Evolutionary conservation across 495 filamentous ascomycete species (phyloP).

Genomic region (Aspergillus mulundensis): DNA sequence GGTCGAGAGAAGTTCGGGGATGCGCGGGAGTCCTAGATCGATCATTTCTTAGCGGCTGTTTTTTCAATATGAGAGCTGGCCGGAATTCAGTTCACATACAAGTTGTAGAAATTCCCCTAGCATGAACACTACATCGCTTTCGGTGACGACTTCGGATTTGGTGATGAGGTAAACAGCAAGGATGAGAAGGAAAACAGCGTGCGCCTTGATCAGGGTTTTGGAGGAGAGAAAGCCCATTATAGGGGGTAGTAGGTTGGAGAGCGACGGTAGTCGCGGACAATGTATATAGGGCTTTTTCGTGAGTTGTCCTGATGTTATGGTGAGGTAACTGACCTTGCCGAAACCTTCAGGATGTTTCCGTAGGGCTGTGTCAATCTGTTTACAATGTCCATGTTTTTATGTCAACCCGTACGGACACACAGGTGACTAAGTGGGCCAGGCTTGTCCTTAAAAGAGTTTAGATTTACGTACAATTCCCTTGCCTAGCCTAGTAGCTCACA

Average conservation of each 20-base stretch:
- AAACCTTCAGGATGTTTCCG: too few relatives aligned
- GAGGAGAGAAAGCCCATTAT: slow-evolving; percentile 76
- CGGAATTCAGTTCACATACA: slow-evolving; percentile 37
- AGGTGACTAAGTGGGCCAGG: too few relatives aligned
- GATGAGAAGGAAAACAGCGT: slow-evolving; percentile 78
- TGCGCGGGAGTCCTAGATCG: slow-evolving; percentile 23
- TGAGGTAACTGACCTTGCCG: too few relatives aligned
- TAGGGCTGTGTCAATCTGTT: neutral
- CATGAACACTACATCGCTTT: slow-evolving; percentile 78
- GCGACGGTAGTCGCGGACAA: neutral
- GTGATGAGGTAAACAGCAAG: slow-evolving; percentile 81
- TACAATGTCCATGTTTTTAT: too few relatives aligned
- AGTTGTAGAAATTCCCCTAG: slow-evolving; percentile 78
- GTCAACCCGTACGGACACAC: too few relatives aligned
- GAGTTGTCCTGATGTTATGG: neutral
- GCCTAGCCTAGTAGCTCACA: too few relatives aligned
- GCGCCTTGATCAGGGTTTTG: slow-evolving; percentile 68
- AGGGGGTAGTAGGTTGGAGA: neutral
- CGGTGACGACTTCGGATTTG: slow-evolving; percentile 58
- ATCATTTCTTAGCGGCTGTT: neutral
- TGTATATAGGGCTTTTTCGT: neutral
- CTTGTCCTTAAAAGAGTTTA: too few relatives aligned
- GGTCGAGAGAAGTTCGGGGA: slow-evolving; percentile 56
- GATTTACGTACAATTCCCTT: too few relatives aligned
- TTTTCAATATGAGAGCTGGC: neutral